Evolutionary conservation across 169 alveolate species (phyloP).

Genomic region (Babesia ovata): DNA sequence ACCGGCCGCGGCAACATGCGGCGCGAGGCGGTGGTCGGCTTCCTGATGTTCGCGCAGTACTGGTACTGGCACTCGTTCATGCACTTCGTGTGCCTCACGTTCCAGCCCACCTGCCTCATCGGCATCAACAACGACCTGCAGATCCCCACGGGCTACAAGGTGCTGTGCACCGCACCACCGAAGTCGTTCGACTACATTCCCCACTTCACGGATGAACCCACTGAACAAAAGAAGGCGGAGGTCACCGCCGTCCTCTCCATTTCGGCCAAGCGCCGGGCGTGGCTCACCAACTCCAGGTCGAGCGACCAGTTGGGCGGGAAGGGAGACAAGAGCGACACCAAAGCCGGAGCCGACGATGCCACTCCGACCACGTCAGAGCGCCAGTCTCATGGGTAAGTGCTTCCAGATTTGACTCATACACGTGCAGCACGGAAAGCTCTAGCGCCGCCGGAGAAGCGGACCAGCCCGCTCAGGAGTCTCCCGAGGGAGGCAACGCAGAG

Average conservation of each 20-base stretch:
- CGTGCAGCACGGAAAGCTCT: conserved; percentile 63
- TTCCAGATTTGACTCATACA: not conserved
- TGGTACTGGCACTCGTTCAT: conserved; percentile 98
- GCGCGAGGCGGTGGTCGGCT: conserved; percentile 93
- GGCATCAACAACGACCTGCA: conserved; percentile 82
- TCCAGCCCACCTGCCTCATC: conserved; percentile 90
- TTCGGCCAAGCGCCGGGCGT: conserved; percentile 74
- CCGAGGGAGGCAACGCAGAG: conserved; percentile 69
- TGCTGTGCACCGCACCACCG: conserved; percentile 80
- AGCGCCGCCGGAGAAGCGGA: conserved; percentile 81
- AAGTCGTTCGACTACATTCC: conserved; percentile 80
- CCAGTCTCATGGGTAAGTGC: conserved; percentile 48
- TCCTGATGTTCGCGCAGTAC: conserved; percentile 91
- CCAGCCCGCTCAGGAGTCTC: conserved; percentile 76
- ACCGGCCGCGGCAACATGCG: conserved; percentile 73
- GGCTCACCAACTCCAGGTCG: conserved; percentile 58
- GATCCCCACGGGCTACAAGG: conserved; percentile 84
- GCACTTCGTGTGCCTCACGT: conserved; percentile 88
- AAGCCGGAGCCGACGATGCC: conserved; percentile 67
- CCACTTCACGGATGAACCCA: conserved; percentile 72
- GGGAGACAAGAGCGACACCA: conserved; percentile 37
- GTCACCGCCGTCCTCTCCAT: conserved; percentile 84
- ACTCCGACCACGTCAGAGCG: conserved; percentile 76
- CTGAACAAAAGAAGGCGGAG: conserved; percentile 80
- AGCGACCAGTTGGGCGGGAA: conserved; percentile 42